Conservation (phyloP, 2,329 filamentous ascomycete genomes). For the Calcarisporium arbuscula region DNA sequence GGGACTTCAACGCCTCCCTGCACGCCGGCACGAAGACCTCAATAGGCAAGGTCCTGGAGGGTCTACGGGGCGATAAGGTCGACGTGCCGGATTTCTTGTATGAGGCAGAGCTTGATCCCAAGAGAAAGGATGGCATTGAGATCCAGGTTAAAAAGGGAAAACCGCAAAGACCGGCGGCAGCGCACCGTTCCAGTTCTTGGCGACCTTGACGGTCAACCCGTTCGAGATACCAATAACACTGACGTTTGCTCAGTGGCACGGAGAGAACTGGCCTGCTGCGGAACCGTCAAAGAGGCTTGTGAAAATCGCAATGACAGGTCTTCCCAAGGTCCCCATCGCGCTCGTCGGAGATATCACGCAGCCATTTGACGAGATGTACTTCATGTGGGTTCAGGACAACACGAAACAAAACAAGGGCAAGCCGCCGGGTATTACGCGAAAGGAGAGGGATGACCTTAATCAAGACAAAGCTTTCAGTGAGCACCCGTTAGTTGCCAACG, state of each 20-base stretch:
- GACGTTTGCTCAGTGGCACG: slow-evolving; percentile 11
- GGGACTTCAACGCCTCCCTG: slow-evolving; percentile 3
- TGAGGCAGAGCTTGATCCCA: slow-evolving; percentile 2
- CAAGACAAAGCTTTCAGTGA: too few relatives aligned
- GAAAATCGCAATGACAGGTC: slow-evolving; percentile 10
- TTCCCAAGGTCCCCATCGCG: slow-evolving; percentile 20
- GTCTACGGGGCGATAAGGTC: slow-evolving; percentile 7
- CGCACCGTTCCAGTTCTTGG: slow-evolving; percentile 12
- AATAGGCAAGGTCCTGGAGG: slow-evolving; percentile 8
- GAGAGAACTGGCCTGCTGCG: slow-evolving; percentile 4
- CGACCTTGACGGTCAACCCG: slow-evolving; percentile 6
- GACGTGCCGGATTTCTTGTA: slow-evolving; percentile 10
- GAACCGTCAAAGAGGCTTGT: slow-evolving; percentile 14
- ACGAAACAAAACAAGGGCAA: slow-evolving; percentile 1
- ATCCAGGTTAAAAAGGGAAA: slow-evolving; percentile 5
- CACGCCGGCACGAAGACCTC: slow-evolving; percentile 5
- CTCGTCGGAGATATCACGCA: slow-evolving; percentile 23
- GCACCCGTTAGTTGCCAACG: too few relatives aligned
- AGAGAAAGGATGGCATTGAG: background rate
- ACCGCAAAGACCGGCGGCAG: background rate
- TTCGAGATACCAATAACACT: too few relatives aligned
- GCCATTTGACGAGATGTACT: slow-evolving; percentile 28
- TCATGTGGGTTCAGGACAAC: slow-evolving; percentile 24
- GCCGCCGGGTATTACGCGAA: slow-evolving; percentile 4
- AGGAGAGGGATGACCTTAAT: too few relatives aligned